phyloP scores from a whole-genome alignment of 345 rosid genomes.

The Salix purpurea region DNA sequence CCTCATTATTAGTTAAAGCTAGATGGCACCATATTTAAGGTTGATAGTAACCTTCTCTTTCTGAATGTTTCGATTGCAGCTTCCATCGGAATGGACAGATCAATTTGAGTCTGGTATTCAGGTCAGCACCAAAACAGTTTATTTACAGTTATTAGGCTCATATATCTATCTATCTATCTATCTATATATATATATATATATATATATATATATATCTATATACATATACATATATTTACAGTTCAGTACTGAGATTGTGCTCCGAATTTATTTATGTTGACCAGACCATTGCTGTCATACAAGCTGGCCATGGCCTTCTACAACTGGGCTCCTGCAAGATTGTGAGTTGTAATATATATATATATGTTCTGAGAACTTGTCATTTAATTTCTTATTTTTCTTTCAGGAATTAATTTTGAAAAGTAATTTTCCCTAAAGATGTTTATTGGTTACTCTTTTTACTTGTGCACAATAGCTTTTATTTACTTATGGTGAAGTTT shows the following conservation, averaged over 20 bases:
- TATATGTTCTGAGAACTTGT: neutral
- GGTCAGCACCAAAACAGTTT: constrained; percentile 37
- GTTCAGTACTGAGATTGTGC: constrained; percentile 7
- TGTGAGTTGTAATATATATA: constrained; percentile 43
- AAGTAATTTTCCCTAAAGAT: neutral
- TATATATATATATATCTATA: neutral
- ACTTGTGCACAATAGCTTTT: neutral
- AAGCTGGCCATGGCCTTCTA: constrained; percentile 97
- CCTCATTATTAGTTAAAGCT: constrained; percentile 14
- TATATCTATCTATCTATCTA: too few species aligned
- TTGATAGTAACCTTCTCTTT: constrained; percentile 27
- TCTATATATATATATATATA: neutral
- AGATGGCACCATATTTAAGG: constrained; percentile 23
- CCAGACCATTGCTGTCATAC: constrained; percentile 98
- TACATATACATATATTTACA: too few species aligned
- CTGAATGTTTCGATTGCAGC: constrained; percentile 51
- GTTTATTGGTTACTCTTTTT: neutral
- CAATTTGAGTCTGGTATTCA: constrained; percentile 99
- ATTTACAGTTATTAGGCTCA: neutral
- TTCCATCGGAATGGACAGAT: constrained; percentile 98
- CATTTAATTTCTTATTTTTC: neutral
- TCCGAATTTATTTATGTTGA: constrained; percentile 1
- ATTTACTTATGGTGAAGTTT: neutral
- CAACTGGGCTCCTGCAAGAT: constrained; percentile 95
- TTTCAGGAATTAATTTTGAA: neutral